Evolutionary conservation across 176 grass and related monocot genomes (phyloP), one percentile per base, ranked within the genome.

Genomic region (Hordeum marinum): DNA sequence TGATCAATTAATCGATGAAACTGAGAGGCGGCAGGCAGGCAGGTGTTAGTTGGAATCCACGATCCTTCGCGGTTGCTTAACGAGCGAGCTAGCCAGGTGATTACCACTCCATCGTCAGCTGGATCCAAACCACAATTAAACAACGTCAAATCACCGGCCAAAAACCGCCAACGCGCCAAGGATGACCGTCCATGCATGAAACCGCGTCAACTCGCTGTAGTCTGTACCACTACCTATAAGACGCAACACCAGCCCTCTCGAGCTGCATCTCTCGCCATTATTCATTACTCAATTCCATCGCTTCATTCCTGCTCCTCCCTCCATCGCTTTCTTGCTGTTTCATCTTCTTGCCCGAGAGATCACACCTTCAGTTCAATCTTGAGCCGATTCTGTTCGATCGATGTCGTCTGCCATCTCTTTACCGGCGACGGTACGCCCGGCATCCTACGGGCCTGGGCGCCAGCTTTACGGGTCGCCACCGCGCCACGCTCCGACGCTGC

Each of bases 381-480:
- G 34, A 52, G 37, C 42, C 3, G 13, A 34, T 37, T 50, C 40
- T 2, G 18, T 57, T 21, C 7, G 7, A 21, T 21, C 20, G 21
- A 84, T 84, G 82, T 46, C 76, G 52, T 70, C 79, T 9, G 63
- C 72, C 50, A 15, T 61, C 37, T 71, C 71, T 1, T 15, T 34
- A 17, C 60, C 54, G 20, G 54, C 64, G 9, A 20, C 21, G 31
- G 5, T 62, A 8, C 10, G 31, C 4, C 10, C 48, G 8, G 54
- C 20, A 2, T 12, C 43, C 21, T 21, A 2, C 17, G 32, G 45
- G 52, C 37, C 58, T 97, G 92, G 95, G 81, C 81, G 63, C 54
- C 54, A 57, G 48, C 18, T 9, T 2, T 17, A 31, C 62, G 26
- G 12, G 26, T 15, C 26, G 4, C 11, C 62, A 14, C 63, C 6